Percentiles rank a stretch among this genome's conserved stretches.
These are phyloP conservation scores for Phialophora tarda DNA, from an alignment of 2,329 filamentous ascomycete species.

Conservation along the genomic window DNA sequence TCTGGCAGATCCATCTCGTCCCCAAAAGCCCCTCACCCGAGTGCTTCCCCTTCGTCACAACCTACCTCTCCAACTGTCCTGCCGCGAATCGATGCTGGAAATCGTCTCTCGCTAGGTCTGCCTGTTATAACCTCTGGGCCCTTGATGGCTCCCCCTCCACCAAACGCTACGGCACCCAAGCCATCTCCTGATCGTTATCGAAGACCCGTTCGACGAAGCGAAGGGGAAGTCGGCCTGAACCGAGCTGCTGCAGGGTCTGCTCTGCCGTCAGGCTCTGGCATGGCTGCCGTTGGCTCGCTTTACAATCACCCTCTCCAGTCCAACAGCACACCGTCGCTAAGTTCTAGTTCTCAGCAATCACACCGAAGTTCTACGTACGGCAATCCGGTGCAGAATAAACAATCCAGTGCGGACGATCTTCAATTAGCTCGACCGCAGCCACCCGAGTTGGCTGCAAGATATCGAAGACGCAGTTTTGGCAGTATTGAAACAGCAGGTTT, in stretches of 20 bases:
- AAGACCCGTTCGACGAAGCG: slow-evolving; percentile 65
- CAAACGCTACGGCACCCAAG: slow-evolving; percentile 57
- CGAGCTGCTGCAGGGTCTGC: slow-evolving; percentile 46
- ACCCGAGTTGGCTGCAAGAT: slow-evolving; percentile 74
- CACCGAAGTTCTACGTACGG: slow-evolving; percentile 45
- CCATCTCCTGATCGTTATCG: slow-evolving; percentile 83
- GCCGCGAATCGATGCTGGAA: slow-evolving; percentile 32
- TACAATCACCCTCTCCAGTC: slow-evolving; percentile 56
- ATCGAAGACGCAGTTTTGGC: slow-evolving; percentile 82
- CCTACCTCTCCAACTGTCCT: slow-evolving; percentile 23
- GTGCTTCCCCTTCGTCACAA: slow-evolving; percentile 26
- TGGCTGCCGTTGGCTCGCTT: slow-evolving; percentile 62
- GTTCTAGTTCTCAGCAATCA: slow-evolving; percentile 41
- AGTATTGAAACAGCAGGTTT: slow-evolving; percentile 59
- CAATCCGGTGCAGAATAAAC: slow-evolving; percentile 61
- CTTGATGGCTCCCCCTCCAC: slow-evolving; percentile 26
- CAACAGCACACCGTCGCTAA: slow-evolving; percentile 44
- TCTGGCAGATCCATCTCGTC: slow-evolving; percentile 56
- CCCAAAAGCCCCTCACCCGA: slow-evolving; percentile 53
- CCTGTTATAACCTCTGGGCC: slow-evolving; percentile 29
- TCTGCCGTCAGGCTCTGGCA: slow-evolving; percentile 58
- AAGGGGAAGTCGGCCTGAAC: slow-evolving; percentile 42
- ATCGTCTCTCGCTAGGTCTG: slow-evolving; percentile 31
- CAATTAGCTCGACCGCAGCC: slow-evolving; percentile 57
- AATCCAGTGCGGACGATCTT: slow-evolving; percentile 72